Evolutionary conservation across 2,329 filamentous ascomycete species (phyloP).

Genomic region (Simplicillium sp.): DNA sequence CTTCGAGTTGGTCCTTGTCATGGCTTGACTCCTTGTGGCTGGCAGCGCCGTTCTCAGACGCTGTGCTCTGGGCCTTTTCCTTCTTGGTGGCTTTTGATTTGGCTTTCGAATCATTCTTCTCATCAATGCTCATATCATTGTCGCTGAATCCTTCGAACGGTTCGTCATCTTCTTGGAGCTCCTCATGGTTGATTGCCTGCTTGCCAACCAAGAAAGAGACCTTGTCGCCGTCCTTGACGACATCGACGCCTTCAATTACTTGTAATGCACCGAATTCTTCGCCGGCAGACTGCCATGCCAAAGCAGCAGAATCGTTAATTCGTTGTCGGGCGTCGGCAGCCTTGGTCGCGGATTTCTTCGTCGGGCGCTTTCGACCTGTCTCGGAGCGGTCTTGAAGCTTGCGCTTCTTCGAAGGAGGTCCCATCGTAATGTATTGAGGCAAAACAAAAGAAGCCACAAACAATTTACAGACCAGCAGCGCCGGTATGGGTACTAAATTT

Average conservation of each 20-base stretch:
- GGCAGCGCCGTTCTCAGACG: slow-evolving; percentile 9
- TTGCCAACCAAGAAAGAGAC: slow-evolving; percentile 43
- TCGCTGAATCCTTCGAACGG: slow-evolving; percentile 61
- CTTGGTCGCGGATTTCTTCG: slow-evolving; percentile 17
- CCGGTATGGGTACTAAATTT: too few relatives aligned
- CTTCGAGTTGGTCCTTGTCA: slow-evolving; percentile 13
- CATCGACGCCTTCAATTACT: slow-evolving; percentile 82
- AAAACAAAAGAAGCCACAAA: neutral
- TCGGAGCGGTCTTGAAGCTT: slow-evolving; percentile 22
- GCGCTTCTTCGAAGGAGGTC: slow-evolving; percentile 24
- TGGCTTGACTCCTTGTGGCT: slow-evolving; percentile 14
- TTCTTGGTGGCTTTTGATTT: slow-evolving; percentile 18
- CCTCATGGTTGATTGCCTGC: slow-evolving; percentile 8
- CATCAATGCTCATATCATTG: slow-evolving; percentile 13
- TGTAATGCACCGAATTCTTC: slow-evolving; percentile 90
- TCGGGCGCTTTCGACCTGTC: slow-evolving; percentile 26
- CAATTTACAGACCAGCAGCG: too few relatives aligned
- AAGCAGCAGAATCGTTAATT: slow-evolving; percentile 33
- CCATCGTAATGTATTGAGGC: slow-evolving; percentile 15
- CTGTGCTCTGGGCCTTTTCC: slow-evolving; percentile 20
- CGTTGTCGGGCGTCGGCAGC: slow-evolving; percentile 13
- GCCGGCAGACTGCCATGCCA: slow-evolving; percentile 67
- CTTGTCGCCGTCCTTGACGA: slow-evolving; percentile 57
- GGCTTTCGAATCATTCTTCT: slow-evolving; percentile 14
- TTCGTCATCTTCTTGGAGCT: slow-evolving; percentile 18